Percentiles rank a stretch among this genome's conserved stretches.
These are phyloP conservation scores for Chalciporus chontae DNA, from an alignment of 768 basidiomycete genomes.

Conservation along the genomic window DNA sequence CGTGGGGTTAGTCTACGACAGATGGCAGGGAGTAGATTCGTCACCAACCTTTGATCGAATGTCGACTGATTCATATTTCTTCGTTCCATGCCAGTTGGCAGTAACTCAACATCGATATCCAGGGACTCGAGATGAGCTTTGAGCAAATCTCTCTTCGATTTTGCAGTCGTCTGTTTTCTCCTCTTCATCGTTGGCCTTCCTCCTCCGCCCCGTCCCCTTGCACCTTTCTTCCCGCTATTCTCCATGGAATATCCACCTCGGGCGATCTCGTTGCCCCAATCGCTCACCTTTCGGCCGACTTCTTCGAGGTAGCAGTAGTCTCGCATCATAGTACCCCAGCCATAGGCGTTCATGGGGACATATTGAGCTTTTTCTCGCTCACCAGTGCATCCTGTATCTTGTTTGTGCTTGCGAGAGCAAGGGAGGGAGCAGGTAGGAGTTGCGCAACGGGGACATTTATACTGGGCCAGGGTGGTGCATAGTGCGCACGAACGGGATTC, in stretches of 20 bases:
- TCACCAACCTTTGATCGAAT: conserved; percentile 75
- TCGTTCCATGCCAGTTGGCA: conserved; percentile 81
- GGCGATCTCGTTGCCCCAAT: conserved; percentile 70
- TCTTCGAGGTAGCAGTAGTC: conserved; percentile 89
- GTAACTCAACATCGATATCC: conserved; percentile 71
- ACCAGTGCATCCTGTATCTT: conserved; percentile 58
- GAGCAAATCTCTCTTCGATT: conserved; percentile 60
- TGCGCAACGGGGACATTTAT: conserved; percentile 77
- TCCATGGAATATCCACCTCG: conserved; percentile 49
- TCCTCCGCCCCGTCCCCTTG: conserved; percentile 24
- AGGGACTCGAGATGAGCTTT: conserved; percentile 62
- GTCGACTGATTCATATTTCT: conserved; percentile 74
- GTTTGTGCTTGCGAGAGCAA: conserved; percentile 71
- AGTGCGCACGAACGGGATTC: conserved; percentile 40
- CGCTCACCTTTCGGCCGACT: conserved; percentile 66
- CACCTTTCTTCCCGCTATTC: conserved; percentile 16
- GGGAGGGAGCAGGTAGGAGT: conserved; percentile 68
- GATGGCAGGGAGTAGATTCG: conserved; percentile 9
- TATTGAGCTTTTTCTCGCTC: conserved; percentile 69
- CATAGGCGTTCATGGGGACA: conserved; percentile 80
- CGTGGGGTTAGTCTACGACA: conserved; percentile 11
- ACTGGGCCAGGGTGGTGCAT: conserved; percentile 54
- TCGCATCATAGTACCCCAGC: conserved; percentile 84
- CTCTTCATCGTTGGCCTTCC: conserved; percentile 22
- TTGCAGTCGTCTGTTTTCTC: conserved; percentile 33